Evolutionary conservation across 371 early-diverging fungal species (phyloP), one percentile per base, ranked within the genome.

Genomic region (Basidiobolus meristosporus): DNA sequence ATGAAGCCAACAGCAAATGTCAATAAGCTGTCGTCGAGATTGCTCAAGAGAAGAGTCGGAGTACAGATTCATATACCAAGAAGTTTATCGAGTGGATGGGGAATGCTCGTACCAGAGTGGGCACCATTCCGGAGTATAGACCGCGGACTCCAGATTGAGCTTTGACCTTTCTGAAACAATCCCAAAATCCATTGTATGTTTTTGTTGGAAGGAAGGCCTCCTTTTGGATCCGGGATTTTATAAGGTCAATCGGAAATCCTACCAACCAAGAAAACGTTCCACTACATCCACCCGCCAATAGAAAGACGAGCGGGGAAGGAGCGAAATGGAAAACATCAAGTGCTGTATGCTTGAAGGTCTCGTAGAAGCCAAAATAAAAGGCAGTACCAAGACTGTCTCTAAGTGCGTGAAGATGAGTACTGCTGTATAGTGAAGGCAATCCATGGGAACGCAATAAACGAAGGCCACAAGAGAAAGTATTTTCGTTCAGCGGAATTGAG

Each of bases 81-180:
- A 82, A 80, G 51, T 80, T 79, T 18, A 85, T 57, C 5, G 78
- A 70, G 52, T 85, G 86, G 42, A 85, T 70, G 5, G 86, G 86
- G 42, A 82, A 75, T 11, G 84, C 83, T 7, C 86, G 59, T 19
- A 82, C 58, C 7, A 82, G 58, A 18, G 80, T 80, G 11, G 81
- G 78, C 4, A 65, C 65, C 1, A 85, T 48, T 2, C 86, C 86
- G 17, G 73, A 62, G 46, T 85, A 85, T 2, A 85, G 51, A 0
- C 74, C 74, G 1, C 61, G 46, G 21, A 71, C 17, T 0, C 82
- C 82, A 20, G 63, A 54, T 14, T 58, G 62, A 12, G 50, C 44
- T 34, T 65, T 55, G 7, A 77, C 66, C 30, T 62, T 53, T 30
- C 45, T 54, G 5, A 68, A 53, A 52, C 77, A 76, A 20, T 70